Base-by-base conservation (phyloP, 306 rosid genomes). In the Prunus kanzakura region DNA sequence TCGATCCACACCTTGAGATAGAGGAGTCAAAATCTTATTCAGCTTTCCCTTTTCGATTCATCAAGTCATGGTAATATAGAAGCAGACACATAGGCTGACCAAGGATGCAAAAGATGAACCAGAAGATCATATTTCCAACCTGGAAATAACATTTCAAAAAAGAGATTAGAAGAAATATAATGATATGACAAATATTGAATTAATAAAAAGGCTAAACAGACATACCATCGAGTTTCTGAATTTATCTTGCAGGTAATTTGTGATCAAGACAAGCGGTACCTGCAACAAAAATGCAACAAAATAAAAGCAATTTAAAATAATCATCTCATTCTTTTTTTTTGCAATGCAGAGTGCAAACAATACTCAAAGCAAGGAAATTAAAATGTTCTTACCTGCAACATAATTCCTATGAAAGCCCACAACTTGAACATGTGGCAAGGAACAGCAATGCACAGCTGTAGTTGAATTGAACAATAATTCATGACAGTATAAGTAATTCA, bases 21-120 rank as follows among this genome's bases (percentile, higher is more conserved):
- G 66, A 18, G 69, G 66, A 0, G 50, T 23, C 47, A 16, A 69
- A 77, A 71, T 38, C 74, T 84, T 73, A 84, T 29, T 84, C 88
- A 18, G 68, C 54, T 76, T 78, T 74, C 69, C 79, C 88, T 65
- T 89, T 85, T 25, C 92, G 82, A 80, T 88, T 96, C 96, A 96
- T 84, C 91, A 91, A 76, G 83, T 96, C 99, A 25, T 96, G 99
- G 82, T 96, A 96, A 71, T 96, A 96, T 9, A 96, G 83, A 71
- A 96, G 93, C 61, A 96, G 80, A 19, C 94, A 88, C 97, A 91
- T 93, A n/a, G 98, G 99, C 84, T 96, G 99, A 20, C 99, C 99
- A 54, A 96, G 87, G 60, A 96, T 93, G 76, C 96, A 23, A 80
- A 96, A 96, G 73, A 85, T 71, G 90, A 91, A 91, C 99, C 99